phyloP scores from a whole-genome alignment of 768 basidiomycete species.

The Lentinula raphanica region DNA sequence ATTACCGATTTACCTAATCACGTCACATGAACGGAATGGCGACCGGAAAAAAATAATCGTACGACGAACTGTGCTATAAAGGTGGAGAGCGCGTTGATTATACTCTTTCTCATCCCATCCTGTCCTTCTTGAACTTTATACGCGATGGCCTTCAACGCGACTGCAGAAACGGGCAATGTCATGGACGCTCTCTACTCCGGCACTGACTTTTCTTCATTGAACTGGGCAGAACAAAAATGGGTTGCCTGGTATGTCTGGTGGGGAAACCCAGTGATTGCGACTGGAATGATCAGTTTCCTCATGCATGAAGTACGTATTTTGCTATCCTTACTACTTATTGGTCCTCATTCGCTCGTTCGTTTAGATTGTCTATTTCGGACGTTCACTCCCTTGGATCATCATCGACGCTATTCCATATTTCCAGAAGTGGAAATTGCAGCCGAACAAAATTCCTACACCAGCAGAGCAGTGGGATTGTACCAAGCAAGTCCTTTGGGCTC shows the following conservation, averaged over 20 bases:
- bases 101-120: background rate
- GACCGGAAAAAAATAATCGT: background rate
- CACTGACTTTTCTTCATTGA: constrained; percentile 56
- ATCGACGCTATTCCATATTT: constrained; percentile 95
- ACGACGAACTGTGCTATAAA: background rate
- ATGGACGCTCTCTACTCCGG: constrained; percentile 48
- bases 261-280: constrained; percentile 90
- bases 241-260: constrained; percentile 81
- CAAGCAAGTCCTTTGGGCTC: constrained; percentile 87
- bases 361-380: constrained; percentile 94
- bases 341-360: background rate
- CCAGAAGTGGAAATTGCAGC: constrained; percentile 89
- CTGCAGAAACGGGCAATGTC: constrained; percentile 25
- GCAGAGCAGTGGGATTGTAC: constrained; percentile 94
- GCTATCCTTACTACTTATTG: background rate
- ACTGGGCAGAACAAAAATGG: constrained; percentile 78
- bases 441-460: constrained; percentile 72
- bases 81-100: background rate
- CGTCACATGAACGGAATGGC: background rate
- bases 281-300: constrained; percentile 87
- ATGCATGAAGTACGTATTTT: constrained; percentile 77
- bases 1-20: background rate
- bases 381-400: constrained; percentile 92
- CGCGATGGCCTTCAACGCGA: constrained; percentile 30
- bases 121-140: background rate